phyloP scores from a whole-genome alignment of 345 rosid species.

The Eucalyptus polyanthemos region DNA sequence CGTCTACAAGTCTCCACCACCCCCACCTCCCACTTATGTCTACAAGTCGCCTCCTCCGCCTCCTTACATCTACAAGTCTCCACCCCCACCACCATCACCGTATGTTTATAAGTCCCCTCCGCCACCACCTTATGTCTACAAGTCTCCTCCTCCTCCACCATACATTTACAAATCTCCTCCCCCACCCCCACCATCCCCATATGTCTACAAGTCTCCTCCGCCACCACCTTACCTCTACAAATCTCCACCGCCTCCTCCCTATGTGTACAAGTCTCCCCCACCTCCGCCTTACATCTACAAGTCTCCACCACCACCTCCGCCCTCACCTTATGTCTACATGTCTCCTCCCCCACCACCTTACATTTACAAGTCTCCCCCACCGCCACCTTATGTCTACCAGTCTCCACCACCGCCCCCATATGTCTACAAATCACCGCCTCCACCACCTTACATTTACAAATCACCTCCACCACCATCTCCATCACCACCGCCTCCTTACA shows the following conservation, averaged over 20 bases:
- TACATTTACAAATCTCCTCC: not conserved
- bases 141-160: not conserved
- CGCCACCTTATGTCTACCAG: conserved; percentile 8
- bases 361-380: conserved; percentile 14
- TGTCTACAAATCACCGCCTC: not conserved
- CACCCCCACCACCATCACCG: not conserved
- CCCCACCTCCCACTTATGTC: not conserved
- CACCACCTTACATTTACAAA: not conserved
- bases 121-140: not conserved
- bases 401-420: not conserved
- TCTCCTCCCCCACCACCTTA: conserved; percentile 26
- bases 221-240: not conserved
- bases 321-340: conserved; percentile 2
- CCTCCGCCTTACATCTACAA: conserved; percentile 13
- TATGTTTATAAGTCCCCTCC: not conserved
- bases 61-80: not conserved
- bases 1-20: not conserved
- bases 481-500: conserved; percentile 1
- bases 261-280: not conserved
- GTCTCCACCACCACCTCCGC: conserved; percentile 21
- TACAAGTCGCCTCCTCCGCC: conserved; percentile 7
- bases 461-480: conserved; percentile 18
- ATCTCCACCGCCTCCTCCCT: conserved; percentile 5
- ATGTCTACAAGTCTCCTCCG: not conserved
- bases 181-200: not conserved